Evolutionary conservation across 345 rosid species (phyloP), one percentile per base, ranked within the genome.

Genomic region (Turnera subulata): DNA sequence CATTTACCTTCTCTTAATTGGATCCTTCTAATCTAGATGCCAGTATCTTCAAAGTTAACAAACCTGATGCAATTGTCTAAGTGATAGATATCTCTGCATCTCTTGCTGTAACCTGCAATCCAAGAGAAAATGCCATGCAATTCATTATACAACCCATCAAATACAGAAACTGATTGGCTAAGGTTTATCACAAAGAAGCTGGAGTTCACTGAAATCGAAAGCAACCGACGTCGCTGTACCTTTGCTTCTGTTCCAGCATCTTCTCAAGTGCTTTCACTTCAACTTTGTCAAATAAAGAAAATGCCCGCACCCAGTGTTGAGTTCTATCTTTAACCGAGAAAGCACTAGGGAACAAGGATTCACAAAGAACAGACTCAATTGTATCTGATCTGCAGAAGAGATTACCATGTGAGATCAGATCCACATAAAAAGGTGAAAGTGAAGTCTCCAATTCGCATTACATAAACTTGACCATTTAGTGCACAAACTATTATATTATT

Each of bases 91-190:
- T 65, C 66, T 84, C 86, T 78, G 96, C 95, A 89, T 87, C 83
- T 93, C 99, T 73, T 82, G 97, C 66, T 93, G 97, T 80, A 85
- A 81, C 88, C 99, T 93, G 84, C 72, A 80, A 75, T 70, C 48
- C 73, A 66, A 77, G 66, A 71, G 68, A 62, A 83, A 63, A 73
- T 10, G 45, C 73, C 56, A 67, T 46, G 49, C 73, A 72, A 42
- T 51, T 78, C 64, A 79, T 72, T 66, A 53, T 63, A 68, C 50
- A 71, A 57, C 60, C 59, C 60, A 56, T 60, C 57, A 69, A 70
- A 75, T 68, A 62, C 22, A 55, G 59, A 62, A 69, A 75, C 32
- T 21, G 45, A 45, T 50, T 65, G 44, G 64, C 48, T 12, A 32
- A 42, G 53, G 48, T 22, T 46, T 42, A 62, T 57, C 67, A 43